A percentile compares a stretch with the other conserved stretches of the same genome.
Conservation (phyloP, 2,329 filamentous ascomycete genomes). For the Trichoderma sp. region DNA sequence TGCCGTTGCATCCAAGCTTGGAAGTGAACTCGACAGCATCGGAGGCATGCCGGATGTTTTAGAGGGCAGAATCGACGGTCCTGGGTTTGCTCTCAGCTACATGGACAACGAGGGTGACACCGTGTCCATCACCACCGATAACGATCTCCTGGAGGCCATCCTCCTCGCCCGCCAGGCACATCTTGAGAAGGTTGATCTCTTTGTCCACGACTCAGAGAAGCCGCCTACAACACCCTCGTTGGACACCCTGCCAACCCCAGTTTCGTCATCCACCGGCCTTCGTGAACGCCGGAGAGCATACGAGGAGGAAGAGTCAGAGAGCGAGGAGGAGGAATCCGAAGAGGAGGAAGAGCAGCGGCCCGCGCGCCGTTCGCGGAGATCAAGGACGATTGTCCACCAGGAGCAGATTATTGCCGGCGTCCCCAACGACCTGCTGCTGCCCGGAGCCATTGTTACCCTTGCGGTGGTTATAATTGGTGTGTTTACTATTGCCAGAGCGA, state of each 20-base stretch:
- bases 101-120: slow-evolving; percentile 96
- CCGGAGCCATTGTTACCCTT: slow-evolving; percentile 92
- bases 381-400: slow-evolving; percentile 47
- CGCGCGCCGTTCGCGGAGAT: slow-evolving; percentile 47
- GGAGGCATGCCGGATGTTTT: slow-evolving; percentile 78
- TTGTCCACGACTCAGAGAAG: slow-evolving; percentile 90
- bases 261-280: slow-evolving; percentile 48
- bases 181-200: slow-evolving; percentile 94
- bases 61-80: slow-evolving; percentile 72
- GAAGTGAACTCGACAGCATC: slow-evolving; percentile 76
- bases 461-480: slow-evolving; percentile 93
- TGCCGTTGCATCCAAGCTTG: slow-evolving; percentile 81
- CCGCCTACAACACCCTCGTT: slow-evolving; percentile 67
- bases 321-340: slow-evolving; percentile 56
- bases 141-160: slow-evolving; percentile 89
- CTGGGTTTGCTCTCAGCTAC: slow-evolving; percentile 91
- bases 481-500: slow-evolving; percentile 78
- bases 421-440: slow-evolving; percentile 89
- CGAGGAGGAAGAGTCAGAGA: slow-evolving; percentile 60
- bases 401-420: slow-evolving; percentile 88
- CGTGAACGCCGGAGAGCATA: slow-evolving; percentile 52
- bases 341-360: slow-evolving; percentile 52
- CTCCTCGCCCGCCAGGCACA: slow-evolving; percentile 73
- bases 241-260: slow-evolving; percentile 46
- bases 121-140: slow-evolving; percentile 94